A percentile compares a stretch with the other conserved stretches of the same genome.
Conservation (phyloP, 495 filamentous ascomycete genomes). For the Aspergillus nanangensis region DNA sequence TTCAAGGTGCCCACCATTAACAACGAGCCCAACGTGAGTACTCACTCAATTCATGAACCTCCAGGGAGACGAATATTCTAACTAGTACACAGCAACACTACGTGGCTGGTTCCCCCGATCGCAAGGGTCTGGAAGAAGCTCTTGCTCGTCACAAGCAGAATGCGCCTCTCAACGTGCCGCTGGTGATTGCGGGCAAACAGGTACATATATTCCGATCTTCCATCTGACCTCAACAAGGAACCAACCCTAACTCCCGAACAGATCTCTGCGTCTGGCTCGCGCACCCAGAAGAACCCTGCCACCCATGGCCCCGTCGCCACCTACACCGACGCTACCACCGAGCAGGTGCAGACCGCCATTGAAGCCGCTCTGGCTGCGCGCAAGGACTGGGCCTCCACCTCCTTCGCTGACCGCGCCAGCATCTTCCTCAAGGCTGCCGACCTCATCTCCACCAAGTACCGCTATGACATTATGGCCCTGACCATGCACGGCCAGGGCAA, state of each 20-base stretch:
- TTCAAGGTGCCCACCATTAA: conserved; percentile 85
- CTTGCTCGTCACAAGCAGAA: conserved; percentile 56
- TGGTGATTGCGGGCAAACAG: conserved; percentile 75
- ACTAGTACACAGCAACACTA: conserved; percentile 83
- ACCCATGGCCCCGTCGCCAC: conserved; percentile 71
- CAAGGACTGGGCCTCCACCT: conserved; percentile 70
- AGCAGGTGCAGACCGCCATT: conserved; percentile 72
- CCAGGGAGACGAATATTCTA: too few relatives aligned
- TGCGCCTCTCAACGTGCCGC: conserved; percentile 64
- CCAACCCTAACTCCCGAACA: conserved; percentile 1
- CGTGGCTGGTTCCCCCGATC: conserved; percentile 71
- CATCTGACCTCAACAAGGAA: too few relatives aligned
- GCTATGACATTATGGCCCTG: conserved; percentile 87
- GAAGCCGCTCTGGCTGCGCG: conserved; percentile 77
- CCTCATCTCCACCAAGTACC: conserved; percentile 81
- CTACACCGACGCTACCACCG: conserved; percentile 69
- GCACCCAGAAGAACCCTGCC: conserved; percentile 68
- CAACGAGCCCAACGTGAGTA: conserved; percentile 90
- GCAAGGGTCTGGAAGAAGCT: conserved; percentile 67
- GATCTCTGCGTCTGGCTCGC: conserved; percentile 32
- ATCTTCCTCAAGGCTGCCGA: conserved; percentile 93
- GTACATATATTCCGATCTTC: conserved; percentile 45
- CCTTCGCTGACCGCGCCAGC: conserved; percentile 87
- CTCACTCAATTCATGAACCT: too few relatives aligned
- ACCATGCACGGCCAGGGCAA: conserved; percentile 95